Evolutionary conservation across 2,329 filamentous ascomycete genomes (phyloP).

Genomic region (Neurospora sp.): DNA sequence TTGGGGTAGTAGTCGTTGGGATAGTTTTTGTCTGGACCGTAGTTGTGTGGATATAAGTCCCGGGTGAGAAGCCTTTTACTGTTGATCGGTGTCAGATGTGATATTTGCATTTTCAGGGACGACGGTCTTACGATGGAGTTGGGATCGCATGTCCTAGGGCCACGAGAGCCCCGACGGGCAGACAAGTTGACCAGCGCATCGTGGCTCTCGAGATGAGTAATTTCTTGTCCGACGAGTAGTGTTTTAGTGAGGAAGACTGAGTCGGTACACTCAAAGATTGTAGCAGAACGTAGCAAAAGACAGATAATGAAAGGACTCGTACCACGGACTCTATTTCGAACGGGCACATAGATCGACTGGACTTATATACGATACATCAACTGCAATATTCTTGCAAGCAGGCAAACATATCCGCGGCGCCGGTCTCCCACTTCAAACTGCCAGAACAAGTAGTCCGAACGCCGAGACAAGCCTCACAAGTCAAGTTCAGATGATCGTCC

Average conservation of each 20-base stretch:
- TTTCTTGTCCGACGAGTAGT: neutral
- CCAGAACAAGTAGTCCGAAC: neutral
- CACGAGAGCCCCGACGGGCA: neutral
- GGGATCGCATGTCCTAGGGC: neutral
- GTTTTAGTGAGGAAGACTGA: neutral
- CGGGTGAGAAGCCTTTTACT: neutral
- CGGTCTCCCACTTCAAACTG: neutral
- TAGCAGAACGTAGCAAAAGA: neutral
- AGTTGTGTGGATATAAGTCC: neutral
- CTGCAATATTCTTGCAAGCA: neutral
- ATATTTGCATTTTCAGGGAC: neutral
- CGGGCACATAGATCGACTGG: neutral
- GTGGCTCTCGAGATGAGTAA: neutral
- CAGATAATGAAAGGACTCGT: neutral
- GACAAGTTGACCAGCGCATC: constrained; percentile 2
- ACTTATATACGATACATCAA: neutral
- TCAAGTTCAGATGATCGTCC: neutral
- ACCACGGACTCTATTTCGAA: neutral
- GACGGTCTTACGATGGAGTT: neutral
- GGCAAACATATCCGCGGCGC: neutral
- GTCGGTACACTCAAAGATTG: neutral
- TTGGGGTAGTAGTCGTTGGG: neutral
- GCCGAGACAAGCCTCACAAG: neutral
- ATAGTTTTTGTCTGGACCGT: neutral
- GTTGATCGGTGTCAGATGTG: neutral